These are phyloP conservation scores for Zhuliangozyma parablackwelliae DNA, from an alignment of 1,139 yeast species.

Conservation along the genomic window DNA sequence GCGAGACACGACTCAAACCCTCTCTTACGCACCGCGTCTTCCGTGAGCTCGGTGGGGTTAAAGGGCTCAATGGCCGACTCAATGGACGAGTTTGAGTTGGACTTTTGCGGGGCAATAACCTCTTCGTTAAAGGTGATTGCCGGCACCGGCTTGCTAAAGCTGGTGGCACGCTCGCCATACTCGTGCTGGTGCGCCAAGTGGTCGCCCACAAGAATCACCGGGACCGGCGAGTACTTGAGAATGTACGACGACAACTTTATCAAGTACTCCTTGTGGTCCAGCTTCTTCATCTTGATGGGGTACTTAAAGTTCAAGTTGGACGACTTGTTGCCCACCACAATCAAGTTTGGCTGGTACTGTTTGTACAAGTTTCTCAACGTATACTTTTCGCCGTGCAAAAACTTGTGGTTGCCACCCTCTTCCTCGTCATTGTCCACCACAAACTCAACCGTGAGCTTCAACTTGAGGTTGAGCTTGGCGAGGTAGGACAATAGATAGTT, in stretches of 20 bases:
- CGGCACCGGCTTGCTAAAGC: not conserved
- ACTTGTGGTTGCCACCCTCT: constrained; percentile 4
- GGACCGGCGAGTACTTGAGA: constrained; percentile 38
- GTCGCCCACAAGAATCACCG: constrained; percentile 38
- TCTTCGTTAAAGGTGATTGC: constrained; percentile 6
- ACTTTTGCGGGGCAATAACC: not conserved
- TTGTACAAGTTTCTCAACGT: constrained; percentile 34
- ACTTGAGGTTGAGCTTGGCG: constrained; percentile 20
- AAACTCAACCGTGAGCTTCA: constrained; percentile 54
- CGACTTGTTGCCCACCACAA: constrained; percentile 37
- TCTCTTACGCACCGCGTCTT: constrained; percentile 5
- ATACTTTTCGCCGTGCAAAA: constrained; percentile 25
- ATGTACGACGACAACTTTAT: constrained; percentile 38
- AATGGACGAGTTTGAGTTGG: not conserved
- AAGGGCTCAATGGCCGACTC: constrained; percentile 9
- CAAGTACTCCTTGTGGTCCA: constrained; percentile 20
- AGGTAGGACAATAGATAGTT: constrained; percentile 28
- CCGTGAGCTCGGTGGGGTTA: constrained; percentile 4
- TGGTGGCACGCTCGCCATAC: constrained; percentile 52
- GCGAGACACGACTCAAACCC: constrained; percentile 1
- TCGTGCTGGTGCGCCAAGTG: constrained; percentile 40
- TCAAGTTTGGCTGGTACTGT: constrained; percentile 40
- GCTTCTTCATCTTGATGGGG: constrained; percentile 27
- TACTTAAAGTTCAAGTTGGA: constrained; percentile 43
- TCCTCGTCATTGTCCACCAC: constrained; percentile 25